Evolutionary conservation across 768 basidiomycete species (phyloP).

Genomic region (Peribolospora baueri): DNA sequence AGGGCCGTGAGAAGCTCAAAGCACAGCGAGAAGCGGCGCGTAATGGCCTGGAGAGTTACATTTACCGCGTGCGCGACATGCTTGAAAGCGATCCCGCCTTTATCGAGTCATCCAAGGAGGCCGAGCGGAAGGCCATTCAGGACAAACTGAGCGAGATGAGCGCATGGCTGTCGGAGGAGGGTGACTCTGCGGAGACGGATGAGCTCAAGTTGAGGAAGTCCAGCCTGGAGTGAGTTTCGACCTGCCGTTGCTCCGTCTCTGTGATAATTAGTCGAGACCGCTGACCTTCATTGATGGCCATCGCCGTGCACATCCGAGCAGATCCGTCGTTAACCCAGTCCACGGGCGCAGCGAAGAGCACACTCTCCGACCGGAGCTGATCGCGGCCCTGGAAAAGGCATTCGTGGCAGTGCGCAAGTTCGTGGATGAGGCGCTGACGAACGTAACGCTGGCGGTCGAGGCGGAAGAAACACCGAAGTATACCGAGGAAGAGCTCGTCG

Average conservation of each 20-base stretch:
- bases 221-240: slow-evolving; percentile 51
- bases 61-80: slow-evolving; percentile 63
- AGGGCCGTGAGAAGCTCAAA: slow-evolving; percentile 51
- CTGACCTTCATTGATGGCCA: background rate
- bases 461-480: slow-evolving; percentile 47
- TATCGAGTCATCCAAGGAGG: slow-evolving; percentile 52
- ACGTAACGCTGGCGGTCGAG: slow-evolving; percentile 41
- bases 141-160: slow-evolving; percentile 48
- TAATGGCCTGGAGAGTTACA: slow-evolving; percentile 71
- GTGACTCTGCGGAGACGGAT: slow-evolving; percentile 53
- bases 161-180: slow-evolving; percentile 60
- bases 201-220: slow-evolving; percentile 50
- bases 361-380: slow-evolving; percentile 52
- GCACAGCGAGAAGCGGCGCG: slow-evolving; percentile 62
- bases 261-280: background rate
- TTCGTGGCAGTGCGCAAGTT: slow-evolving; percentile 33
- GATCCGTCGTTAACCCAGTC: slow-evolving; percentile 32
- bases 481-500: slow-evolving; percentile 63
- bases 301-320: background rate
- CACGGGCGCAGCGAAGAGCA: slow-evolving; percentile 50
- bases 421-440: slow-evolving; percentile 49
- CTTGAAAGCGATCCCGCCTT: slow-evolving; percentile 30
- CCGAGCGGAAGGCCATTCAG: slow-evolving; percentile 42
- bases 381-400: slow-evolving; percentile 71
- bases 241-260: background rate